Evolutionary conservation across 129 eudicot genomes (phyloP).

Genomic region (Deinandra increscens): DNA sequence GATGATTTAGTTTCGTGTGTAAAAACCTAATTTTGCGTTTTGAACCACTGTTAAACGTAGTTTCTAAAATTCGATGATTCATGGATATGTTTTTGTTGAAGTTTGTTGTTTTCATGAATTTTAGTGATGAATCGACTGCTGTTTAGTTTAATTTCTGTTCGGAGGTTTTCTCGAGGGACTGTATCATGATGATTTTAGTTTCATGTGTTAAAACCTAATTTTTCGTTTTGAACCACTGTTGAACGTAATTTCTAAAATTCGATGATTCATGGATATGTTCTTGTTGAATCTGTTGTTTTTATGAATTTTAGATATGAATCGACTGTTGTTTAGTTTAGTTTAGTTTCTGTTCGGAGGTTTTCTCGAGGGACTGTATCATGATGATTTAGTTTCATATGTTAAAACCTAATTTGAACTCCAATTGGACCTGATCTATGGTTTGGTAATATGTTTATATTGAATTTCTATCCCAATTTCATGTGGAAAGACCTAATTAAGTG

Average conservation of each 20-base stretch:
- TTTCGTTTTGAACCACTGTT: neutral
- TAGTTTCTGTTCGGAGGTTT: neutral
- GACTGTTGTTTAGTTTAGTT: neutral
- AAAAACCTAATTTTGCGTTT: conserved; percentile 15
- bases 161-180: neutral
- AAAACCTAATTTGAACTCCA: conserved; percentile 14
- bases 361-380: neutral
- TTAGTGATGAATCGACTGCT: neutral
- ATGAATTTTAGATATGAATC: neutral
- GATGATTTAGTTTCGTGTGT: conserved; percentile 4
- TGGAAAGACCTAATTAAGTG: too few species aligned
- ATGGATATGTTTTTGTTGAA: neutral
- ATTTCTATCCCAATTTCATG: neutral
- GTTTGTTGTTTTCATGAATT: neutral
- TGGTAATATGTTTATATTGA: neutral
- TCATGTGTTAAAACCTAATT: conserved; percentile 13
- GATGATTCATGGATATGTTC: neutral
- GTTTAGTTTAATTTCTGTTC: neutral
- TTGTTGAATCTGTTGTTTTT: neutral
- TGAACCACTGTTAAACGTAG: too few species aligned
- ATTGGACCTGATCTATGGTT: conserved; percentile 12
- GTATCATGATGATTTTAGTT: neutral
- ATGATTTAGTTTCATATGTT: conserved; percentile 4
- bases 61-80: conserved; percentile 1
- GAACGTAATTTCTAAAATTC: conserved; percentile 4